These are phyloP conservation scores for Fusarium pseudocircinatum DNA, from an alignment of 2,329 filamentous ascomycete species.

Conservation along the genomic window DNA sequence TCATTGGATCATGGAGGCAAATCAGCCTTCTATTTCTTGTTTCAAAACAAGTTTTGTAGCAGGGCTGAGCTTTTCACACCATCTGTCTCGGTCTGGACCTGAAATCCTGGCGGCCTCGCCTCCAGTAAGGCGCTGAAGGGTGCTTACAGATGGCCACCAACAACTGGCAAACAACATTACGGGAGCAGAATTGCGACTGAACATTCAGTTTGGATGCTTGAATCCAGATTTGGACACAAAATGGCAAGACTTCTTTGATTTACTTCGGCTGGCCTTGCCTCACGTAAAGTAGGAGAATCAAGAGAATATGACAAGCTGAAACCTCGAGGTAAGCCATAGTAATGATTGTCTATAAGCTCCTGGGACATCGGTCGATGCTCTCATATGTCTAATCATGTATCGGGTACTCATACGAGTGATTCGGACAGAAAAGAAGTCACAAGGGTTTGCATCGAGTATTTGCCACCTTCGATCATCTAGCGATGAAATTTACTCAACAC, in stretches of 20 bases:
- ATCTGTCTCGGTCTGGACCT: background rate
- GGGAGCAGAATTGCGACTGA: background rate
- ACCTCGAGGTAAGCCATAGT: background rate
- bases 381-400: too few species aligned
- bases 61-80: constrained; percentile 1
- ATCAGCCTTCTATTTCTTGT: background rate
- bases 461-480: background rate
- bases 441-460: background rate
- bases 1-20: background rate
- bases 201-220: background rate
- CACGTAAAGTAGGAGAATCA: background rate
- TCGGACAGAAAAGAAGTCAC: background rate
- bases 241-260: background rate
- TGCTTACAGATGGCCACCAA: background rate
- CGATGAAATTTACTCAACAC: background rate
- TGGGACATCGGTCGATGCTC: rapidly evolving
- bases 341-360: background rate
- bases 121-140: background rate
- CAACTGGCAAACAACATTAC: background rate
- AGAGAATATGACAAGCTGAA: background rate
- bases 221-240: background rate
- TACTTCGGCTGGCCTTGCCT: background rate
- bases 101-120: background rate
- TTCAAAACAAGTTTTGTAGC: background rate
- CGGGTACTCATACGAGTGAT: too few species aligned